Percentiles rank a stretch among this genome's conserved stretches.
Evolutionary conservation across 805 yeast genomes (phyloP).

Genomic region (Ogataea pini): DNA sequence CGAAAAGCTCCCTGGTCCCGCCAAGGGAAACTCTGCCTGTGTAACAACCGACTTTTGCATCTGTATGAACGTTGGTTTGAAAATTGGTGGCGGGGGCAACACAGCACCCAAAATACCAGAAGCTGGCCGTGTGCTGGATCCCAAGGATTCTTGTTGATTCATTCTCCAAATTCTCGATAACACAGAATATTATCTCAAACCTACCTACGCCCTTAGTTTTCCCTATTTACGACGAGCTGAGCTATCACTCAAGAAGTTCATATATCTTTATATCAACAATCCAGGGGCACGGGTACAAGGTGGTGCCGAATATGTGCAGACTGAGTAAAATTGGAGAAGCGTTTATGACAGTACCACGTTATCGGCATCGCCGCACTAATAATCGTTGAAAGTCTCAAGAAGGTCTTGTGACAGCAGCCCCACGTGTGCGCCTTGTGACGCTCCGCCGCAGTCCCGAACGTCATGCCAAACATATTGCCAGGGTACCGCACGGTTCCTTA

Average conservation of each 20-base stretch:
- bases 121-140: background rate
- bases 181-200: too few relatives aligned
- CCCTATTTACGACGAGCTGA: too few relatives aligned
- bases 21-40: background rate
- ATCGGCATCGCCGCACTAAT: background rate
- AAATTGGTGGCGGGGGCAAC: conserved; percentile 49
- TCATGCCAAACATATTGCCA: background rate
- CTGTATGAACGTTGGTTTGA: conserved; percentile 48
- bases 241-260: background rate
- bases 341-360: conserved; percentile 5
- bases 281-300: background rate
- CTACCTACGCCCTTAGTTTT: too few relatives aligned
- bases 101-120: conserved; percentile 14
- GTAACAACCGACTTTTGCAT: conserved; percentile 34
- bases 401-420: conserved; percentile 10
- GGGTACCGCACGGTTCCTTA: background rate
- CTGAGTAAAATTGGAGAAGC: background rate
- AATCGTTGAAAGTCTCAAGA: background rate
- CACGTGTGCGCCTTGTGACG: conserved; percentile 4
- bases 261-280: background rate
- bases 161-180: background rate
- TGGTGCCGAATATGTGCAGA: background rate
- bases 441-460: background rate
- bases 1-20: background rate
- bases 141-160: background rate